phyloP scores from a whole-genome alignment of 2,329 filamentous ascomycete species.

The Dendrostoma leiphaemia region DNA sequence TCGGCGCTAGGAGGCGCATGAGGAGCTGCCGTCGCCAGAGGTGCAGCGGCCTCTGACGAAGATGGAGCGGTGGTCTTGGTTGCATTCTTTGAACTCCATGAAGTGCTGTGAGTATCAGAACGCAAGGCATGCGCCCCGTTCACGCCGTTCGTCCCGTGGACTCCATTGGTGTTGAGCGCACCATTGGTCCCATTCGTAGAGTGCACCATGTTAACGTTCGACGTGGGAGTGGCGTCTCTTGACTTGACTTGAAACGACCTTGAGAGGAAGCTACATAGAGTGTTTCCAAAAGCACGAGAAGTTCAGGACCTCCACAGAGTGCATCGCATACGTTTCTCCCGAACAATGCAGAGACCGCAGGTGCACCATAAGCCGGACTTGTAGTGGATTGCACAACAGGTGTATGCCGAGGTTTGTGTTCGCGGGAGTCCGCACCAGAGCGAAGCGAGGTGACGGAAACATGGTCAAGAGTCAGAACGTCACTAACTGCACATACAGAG shows the following conservation, averaged over 20 bases:
- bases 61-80: conserved; percentile 16
- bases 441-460: not conserved
- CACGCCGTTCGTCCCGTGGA: not conserved
- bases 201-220: not conserved
- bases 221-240: not conserved
- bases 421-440: not conserved
- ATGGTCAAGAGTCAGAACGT: not conserved
- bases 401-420: not conserved
- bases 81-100: not conserved
- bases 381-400: not conserved
- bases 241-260: too few species aligned
- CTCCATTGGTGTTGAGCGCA: not conserved
- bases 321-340: not conserved
- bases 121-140: not conserved
- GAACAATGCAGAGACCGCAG: not conserved
- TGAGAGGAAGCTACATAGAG: too few species aligned
- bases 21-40: conserved; percentile 19
- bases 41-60: conserved; percentile 15
- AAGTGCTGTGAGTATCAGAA: not conserved
- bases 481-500: too few species aligned
- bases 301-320: too few species aligned
- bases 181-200: conserved; percentile 18
- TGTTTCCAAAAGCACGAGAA: not conserved
- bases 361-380: not conserved
- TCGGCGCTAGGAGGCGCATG: conserved; percentile 26